phyloP scores from a whole-genome alignment of 108 stramenopile genomes.

The Ochromonas danica region DNA sequence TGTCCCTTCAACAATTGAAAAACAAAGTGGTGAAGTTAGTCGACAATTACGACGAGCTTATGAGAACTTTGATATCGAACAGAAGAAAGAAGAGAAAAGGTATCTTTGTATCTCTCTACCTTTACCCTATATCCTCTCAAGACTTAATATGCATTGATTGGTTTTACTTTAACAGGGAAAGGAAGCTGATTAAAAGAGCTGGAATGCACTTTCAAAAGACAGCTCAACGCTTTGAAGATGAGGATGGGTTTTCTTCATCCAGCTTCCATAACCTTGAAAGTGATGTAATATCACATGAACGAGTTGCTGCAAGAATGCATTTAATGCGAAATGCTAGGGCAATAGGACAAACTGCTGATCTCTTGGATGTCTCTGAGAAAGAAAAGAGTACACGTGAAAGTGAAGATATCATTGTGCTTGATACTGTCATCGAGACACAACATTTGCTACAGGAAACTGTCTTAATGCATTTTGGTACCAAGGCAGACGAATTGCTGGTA shows the following conservation, averaged over 20 bases:
- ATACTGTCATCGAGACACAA: slow-evolving; percentile 10
- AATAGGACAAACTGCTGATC: background rate
- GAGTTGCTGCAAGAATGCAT: slow-evolving; percentile 5
- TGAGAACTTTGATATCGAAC: slow-evolving; percentile 33
- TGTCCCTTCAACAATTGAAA: slow-evolving; percentile 21
- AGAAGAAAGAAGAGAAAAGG: slow-evolving; percentile 27
- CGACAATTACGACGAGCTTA: slow-evolving; percentile 9
- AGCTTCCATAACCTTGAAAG: slow-evolving; percentile 18
- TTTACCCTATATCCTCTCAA: background rate
- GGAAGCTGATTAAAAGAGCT: slow-evolving; percentile 8
- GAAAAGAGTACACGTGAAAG: background rate
- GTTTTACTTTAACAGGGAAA: slow-evolving; percentile 1
- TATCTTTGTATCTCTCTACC: background rate
- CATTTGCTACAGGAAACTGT: slow-evolving; percentile 3
- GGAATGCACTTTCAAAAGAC: slow-evolving; percentile 28
- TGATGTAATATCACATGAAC: slow-evolving; percentile 16
- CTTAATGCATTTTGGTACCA: slow-evolving; percentile 11
- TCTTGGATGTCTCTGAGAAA: background rate
- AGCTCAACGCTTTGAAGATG: slow-evolving; percentile 26
- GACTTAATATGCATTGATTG: background rate
- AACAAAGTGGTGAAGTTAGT: slow-evolving; percentile 22
- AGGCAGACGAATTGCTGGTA: background rate
- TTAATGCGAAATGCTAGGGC: background rate
- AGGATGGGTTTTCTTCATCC: background rate
- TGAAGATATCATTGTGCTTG: slow-evolving; percentile 5